A percentile compares a stretch with the other conserved stretches of the same genome.
Evolutionary conservation across 1,284 basidiomycete species (phyloP).

Genomic region (Trametes pubescens): DNA sequence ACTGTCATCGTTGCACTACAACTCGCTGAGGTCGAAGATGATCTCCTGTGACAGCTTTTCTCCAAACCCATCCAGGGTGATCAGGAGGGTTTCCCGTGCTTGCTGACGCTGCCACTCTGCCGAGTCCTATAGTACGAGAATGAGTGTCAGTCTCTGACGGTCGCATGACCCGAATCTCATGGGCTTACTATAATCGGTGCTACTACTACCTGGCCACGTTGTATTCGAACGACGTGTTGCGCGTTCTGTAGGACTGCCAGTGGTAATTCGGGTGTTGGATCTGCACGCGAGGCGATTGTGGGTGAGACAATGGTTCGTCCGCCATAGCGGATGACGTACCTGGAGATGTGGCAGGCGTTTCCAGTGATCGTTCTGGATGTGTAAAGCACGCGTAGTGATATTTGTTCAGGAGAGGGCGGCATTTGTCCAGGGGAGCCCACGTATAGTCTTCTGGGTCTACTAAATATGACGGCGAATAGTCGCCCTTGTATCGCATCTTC

Average conservation of each 20-base stretch:
- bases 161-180: no score
- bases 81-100: constrained; percentile 39
- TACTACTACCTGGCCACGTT: no score
- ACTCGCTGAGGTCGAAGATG: constrained; percentile 27
- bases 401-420: constrained; percentile 67
- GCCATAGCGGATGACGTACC: constrained; percentile 8
- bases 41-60: constrained; percentile 46
- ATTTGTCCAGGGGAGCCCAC: constrained; percentile 76
- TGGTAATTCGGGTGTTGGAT: constrained; percentile 3
- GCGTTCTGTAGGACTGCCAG: no score
- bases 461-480: constrained; percentile 89
- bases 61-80: constrained; percentile 50
- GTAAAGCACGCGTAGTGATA: constrained; percentile 76
- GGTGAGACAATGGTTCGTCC: background rate
- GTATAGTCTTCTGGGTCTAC: constrained; percentile 88
- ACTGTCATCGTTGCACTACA: no score
- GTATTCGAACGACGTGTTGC: no score
- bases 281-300: constrained; percentile 2
- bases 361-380: constrained; percentile 61
- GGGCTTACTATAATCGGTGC: no score
- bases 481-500: constrained; percentile 98
- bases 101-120: constrained; percentile 17
- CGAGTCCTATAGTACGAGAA: constrained; percentile 1
- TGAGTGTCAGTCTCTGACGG: no score
- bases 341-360: constrained; percentile 29